phyloP scores from a whole-genome alignment of 2,329 filamentous ascomycete species.

The Alternaria atra region DNA sequence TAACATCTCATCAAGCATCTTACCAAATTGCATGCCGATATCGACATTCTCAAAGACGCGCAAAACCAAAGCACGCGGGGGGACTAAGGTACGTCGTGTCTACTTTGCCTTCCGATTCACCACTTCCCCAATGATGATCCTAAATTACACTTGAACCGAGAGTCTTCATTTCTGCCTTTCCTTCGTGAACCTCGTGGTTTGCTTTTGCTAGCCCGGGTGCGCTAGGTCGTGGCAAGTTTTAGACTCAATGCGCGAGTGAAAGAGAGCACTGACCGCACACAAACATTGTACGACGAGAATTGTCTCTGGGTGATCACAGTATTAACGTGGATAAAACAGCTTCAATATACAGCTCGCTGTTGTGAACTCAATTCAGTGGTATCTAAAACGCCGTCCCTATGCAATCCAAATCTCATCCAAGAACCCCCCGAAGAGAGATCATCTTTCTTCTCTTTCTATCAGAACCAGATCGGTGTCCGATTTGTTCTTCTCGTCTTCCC shows the following conservation, averaged over 20 bases:
- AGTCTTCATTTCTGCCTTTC: conserved; percentile 1
- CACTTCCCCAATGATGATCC: conserved; percentile 16
- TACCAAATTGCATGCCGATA: neutral
- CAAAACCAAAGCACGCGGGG: neutral
- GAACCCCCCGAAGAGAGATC: neutral
- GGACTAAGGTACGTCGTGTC: conserved; percentile 3
- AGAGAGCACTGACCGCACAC: conserved; percentile 25
- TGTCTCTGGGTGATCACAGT: neutral
- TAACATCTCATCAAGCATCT: neutral
- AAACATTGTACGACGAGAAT: neutral
- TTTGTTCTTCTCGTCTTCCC: neutral
- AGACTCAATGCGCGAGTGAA: conserved; percentile 24
- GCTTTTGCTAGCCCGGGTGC: conserved; percentile 17
- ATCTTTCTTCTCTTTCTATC: neutral
- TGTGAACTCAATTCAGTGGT: neutral
- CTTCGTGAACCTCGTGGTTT: conserved; percentile 17
- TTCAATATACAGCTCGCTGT: neutral
- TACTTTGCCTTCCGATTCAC: neutral
- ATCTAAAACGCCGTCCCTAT: neutral
- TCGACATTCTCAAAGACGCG: neutral
- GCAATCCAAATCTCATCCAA: neutral
- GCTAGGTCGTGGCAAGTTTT: conserved; percentile 1
- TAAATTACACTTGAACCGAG: conserved; percentile 29
- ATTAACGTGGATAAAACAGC: neutral
- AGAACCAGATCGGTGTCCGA: neutral